Conservation (phyloP, 805 yeast genomes). For the Nakazawaea peltata region DNA sequence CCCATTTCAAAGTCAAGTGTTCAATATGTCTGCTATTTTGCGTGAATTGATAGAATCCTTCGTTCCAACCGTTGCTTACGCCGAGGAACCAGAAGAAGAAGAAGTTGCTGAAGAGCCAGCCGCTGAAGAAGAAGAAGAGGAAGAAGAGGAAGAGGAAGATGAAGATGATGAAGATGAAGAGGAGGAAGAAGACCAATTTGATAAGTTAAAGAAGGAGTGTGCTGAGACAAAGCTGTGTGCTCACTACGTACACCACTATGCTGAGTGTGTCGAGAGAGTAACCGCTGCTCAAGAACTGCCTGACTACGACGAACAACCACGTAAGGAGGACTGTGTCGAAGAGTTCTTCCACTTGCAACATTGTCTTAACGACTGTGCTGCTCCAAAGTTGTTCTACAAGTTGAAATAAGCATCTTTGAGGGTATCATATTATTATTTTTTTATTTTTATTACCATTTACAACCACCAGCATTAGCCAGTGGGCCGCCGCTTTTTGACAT, state of each 20-base stretch:
- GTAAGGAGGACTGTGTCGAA: conserved; percentile 97
- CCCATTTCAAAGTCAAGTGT: neutral
- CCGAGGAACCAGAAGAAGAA: conserved; percentile 41
- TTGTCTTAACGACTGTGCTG: conserved; percentile 84
- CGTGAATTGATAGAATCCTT: conserved; percentile 75
- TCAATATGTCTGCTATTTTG: conserved; percentile 32
- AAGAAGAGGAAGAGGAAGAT: conserved; percentile 30
- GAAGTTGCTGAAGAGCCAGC: conserved; percentile 17
- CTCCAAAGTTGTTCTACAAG: conserved; percentile 82
- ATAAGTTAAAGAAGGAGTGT: conserved; percentile 61
- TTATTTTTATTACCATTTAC: too few species aligned
- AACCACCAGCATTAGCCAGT: too few species aligned
- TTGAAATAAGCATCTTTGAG: conserved; percentile 56
- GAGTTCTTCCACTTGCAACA: conserved; percentile 97
- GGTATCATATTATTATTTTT: too few species aligned
- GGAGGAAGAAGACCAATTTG: conserved; percentile 59
- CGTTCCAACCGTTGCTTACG: conserved; percentile 74
- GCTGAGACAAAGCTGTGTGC: conserved; percentile 58
- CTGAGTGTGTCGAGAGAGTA: conserved; percentile 94
- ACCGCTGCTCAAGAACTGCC: conserved; percentile 78
- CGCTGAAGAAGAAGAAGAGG: conserved; percentile 20
- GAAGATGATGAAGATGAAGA: conserved; percentile 42
- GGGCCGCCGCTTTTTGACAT: too few species aligned
- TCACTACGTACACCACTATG: conserved; percentile 77
- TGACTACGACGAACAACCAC: conserved; percentile 67